Percentiles rank a stretch among this genome's conserved stretches.
Conservation (phyloP, 2,329 filamentous ascomycete species). For the Claviceps spartinae region DNA sequence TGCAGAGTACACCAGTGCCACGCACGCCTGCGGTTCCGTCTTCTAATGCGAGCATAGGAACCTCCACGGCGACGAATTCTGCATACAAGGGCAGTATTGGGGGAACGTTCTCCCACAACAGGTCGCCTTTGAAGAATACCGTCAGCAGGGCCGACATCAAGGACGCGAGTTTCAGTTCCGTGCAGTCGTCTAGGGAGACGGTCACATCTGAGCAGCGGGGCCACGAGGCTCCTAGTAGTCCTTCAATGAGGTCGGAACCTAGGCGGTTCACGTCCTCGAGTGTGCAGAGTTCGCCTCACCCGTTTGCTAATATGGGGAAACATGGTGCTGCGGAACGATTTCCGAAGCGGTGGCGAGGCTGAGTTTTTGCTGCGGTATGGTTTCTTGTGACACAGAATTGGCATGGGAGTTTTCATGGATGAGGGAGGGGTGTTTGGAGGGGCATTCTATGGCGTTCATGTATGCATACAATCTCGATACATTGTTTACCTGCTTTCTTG, state of each 20-base stretch:
- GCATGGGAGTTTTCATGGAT: not conserved
- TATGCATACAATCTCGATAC: not conserved
- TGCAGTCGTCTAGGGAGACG: slow-evolving; percentile 49
- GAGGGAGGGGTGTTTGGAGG: not conserved
- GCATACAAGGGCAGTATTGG: slow-evolving; percentile 53
- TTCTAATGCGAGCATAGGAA: slow-evolving; percentile 9
- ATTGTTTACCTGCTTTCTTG: too few relatives aligned
- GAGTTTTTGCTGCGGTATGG: not conserved
- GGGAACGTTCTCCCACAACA: slow-evolving; percentile 66
- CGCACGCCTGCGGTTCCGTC: slow-evolving; percentile 13
- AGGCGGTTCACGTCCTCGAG: slow-evolving; percentile 14
- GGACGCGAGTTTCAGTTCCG: slow-evolving; percentile 27
- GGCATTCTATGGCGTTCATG: slow-evolving; percentile 4
- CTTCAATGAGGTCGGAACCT: slow-evolving; percentile 22
- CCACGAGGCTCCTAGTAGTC: slow-evolving; percentile 25
- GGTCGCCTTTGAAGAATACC: slow-evolving; percentile 72
- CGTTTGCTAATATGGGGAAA: slow-evolving; percentile 25
- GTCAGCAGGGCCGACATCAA: slow-evolving; percentile 47
- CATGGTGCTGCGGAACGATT: slow-evolving; percentile 28
- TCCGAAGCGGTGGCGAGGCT: slow-evolving; percentile 13
- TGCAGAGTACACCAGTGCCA: not conserved
- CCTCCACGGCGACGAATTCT: slow-evolving; percentile 13
- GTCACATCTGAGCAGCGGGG: slow-evolving; percentile 40
- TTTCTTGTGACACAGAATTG: not conserved
- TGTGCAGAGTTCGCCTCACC: slow-evolving; percentile 18